Evolutionary conservation across 2,329 filamentous ascomycete species (phyloP), one percentile per base, ranked within the genome.

Genomic region (Acarospora socialis): DNA sequence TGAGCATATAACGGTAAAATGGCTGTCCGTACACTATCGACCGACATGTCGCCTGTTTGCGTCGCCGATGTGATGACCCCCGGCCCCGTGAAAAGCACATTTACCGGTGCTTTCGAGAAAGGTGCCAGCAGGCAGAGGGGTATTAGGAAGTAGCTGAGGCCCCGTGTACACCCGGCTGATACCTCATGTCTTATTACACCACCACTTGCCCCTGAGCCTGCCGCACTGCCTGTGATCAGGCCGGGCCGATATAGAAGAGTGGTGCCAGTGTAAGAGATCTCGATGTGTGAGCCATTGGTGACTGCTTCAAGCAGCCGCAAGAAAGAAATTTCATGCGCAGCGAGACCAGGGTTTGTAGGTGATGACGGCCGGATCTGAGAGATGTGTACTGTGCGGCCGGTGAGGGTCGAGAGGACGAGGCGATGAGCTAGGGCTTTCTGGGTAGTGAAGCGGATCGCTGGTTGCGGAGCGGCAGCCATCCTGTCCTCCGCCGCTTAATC

Each of bases 191-290:
- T 72, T 47, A 95, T 73, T 22, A 92, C 70, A 45, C 87, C 81
- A 46, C 54, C 70, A 28, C 70, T 64, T 21, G 81, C 77, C 46
- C 82, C 82, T 30, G 77, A 68, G 12, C 82, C 83, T 13, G 80
- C 66, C 15, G 80, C 73, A 28, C 77, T 79, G 39, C 90, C 90
- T 0, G 83, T 90, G 48, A 98, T 92, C 23, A 98, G 65, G 21
- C 90, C 90, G 0, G 90, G 90, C 43, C 81, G 79, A 60, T 92
- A 98, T 21, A 86, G 77, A 34, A 98, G 71, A 1, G 83, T 86
- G 0, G 90, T 95, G 51, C 90, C 90, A 1, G 84, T 94, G 60
- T 92, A 90, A 7, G 84, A 93, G 46, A 98, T 93, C 50, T 94
- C 86, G 60, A 95, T 83, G 34, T 80, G 76, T 36, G 81, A 81